A percentile compares a stretch with the other conserved stretches of the same genome.
phyloP scores from a whole-genome alignment of 768 basidiomycete species.

The Phaffia australis region DNA sequence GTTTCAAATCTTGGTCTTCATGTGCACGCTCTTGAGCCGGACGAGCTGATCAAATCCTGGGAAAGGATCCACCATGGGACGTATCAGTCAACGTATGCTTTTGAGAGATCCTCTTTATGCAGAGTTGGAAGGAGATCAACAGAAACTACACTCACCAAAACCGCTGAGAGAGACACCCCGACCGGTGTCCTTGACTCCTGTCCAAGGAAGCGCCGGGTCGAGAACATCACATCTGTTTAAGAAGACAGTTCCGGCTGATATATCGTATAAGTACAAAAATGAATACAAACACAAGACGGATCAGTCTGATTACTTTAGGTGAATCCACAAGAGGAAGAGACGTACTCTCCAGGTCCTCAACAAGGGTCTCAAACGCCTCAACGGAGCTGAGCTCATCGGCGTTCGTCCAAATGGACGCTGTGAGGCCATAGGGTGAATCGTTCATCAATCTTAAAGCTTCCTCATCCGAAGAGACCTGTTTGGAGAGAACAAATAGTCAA shows the following conservation, averaged over 20 bases:
- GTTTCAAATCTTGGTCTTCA: constrained; percentile 29
- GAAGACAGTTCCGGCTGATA: constrained; percentile 69
- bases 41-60: constrained; percentile 37
- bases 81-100: neutral
- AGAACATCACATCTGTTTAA: constrained; percentile 85
- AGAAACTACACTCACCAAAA: constrained; percentile 47
- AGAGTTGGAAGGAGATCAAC: neutral
- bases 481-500: neutral
- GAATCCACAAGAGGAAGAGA: neutral
- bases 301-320: neutral
- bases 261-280: neutral
- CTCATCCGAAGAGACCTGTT: constrained; percentile 65
- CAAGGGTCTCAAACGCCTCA: constrained; percentile 57
- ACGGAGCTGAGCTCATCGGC: constrained; percentile 51
- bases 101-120: neutral
- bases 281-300: neutral
- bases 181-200: constrained; percentile 85
- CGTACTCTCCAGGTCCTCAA: constrained; percentile 54
- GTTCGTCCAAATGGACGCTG: constrained; percentile 89
- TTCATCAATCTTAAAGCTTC: constrained; percentile 90
- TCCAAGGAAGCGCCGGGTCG: constrained; percentile 90
- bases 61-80: neutral
- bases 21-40: constrained; percentile 36
- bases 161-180: constrained; percentile 80
- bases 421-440: constrained; percentile 88